Conservation (phyloP, 1,284 basidiomycete genomes). For the Ceratobasidium sp. region DNA sequence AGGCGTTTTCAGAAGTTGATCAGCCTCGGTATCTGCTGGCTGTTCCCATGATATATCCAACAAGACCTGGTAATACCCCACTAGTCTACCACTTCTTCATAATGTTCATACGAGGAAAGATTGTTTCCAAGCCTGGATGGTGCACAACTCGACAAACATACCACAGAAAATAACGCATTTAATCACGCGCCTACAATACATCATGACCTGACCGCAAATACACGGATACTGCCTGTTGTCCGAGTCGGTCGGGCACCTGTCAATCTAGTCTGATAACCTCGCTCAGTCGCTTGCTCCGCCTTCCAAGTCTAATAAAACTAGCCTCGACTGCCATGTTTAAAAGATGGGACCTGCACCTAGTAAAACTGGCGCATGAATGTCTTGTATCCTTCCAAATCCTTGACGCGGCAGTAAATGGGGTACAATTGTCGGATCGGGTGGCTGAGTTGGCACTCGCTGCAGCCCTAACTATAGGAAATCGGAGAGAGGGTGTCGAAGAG, state of each 20-base stretch:
- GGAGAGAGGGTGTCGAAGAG: no score
- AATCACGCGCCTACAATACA: not conserved
- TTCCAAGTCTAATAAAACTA: constrained; percentile 87
- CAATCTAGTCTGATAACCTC: constrained; percentile 74
- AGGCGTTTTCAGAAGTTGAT: no score
- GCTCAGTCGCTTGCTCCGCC: constrained; percentile 78
- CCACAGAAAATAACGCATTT: not conserved
- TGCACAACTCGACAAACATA: no score
- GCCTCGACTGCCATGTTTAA: constrained; percentile 61
- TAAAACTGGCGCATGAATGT: constrained; percentile 84
- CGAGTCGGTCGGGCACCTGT: constrained; percentile 74
- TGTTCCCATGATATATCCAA: no score
- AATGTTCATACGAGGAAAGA: no score
- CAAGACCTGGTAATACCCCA: no score
- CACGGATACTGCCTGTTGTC: constrained; percentile 64
- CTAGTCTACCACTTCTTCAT: no score
- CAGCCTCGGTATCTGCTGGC: no score
- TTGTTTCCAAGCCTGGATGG: no score
- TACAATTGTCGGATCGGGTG: constrained; percentile 71
- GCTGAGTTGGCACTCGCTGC: no score
- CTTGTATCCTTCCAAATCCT: constrained; percentile 86
- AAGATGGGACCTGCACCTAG: constrained; percentile 75
- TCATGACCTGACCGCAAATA: constrained; percentile 63
- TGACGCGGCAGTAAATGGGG: constrained; percentile 71
- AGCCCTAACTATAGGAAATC: no score